Conservation (phyloP, 2,329 filamentous ascomycete genomes). For the Diaporthe citri region DNA sequence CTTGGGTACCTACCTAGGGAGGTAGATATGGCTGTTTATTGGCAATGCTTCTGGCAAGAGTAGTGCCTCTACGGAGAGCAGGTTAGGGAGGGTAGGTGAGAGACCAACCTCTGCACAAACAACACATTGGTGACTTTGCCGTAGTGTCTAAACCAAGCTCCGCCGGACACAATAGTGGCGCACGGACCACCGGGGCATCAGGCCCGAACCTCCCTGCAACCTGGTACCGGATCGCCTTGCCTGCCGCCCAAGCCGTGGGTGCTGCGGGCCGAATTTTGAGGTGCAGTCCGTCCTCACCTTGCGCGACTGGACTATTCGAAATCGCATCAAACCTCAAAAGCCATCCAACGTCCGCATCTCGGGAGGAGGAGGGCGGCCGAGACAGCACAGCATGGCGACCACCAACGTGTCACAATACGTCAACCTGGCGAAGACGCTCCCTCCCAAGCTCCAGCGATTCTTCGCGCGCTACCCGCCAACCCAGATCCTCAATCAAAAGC, state of each 20-base stretch:
- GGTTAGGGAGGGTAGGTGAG: background rate
- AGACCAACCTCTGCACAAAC: no score
- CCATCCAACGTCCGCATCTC: constrained; percentile 40
- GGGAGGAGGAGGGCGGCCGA: constrained; percentile 39
- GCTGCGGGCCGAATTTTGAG: constrained; percentile 36
- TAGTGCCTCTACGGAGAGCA: background rate
- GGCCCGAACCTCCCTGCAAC: background rate
- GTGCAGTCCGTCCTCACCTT: background rate
- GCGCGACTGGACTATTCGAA: background rate
- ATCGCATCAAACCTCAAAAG: constrained; percentile 14
- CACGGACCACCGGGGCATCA: background rate
- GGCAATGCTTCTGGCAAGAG: background rate
- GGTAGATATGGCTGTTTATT: no score
- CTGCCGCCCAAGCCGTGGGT: constrained; percentile 31
- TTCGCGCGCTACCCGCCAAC: constrained; percentile 89
- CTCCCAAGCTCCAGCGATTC: constrained; percentile 84
- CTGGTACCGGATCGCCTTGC: constrained; percentile 9
- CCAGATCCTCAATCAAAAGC: constrained; percentile 62
- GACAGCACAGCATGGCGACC: constrained; percentile 40
- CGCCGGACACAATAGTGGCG: background rate
- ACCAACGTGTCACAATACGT: constrained; percentile 55
- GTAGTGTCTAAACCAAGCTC: background rate
- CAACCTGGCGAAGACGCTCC: constrained; percentile 78
- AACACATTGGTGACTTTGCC: no score
- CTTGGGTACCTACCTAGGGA: no score